Evolutionary conservation across 331 rosid genomes (phyloP).

Genomic region (Quercus tomentella): DNA sequence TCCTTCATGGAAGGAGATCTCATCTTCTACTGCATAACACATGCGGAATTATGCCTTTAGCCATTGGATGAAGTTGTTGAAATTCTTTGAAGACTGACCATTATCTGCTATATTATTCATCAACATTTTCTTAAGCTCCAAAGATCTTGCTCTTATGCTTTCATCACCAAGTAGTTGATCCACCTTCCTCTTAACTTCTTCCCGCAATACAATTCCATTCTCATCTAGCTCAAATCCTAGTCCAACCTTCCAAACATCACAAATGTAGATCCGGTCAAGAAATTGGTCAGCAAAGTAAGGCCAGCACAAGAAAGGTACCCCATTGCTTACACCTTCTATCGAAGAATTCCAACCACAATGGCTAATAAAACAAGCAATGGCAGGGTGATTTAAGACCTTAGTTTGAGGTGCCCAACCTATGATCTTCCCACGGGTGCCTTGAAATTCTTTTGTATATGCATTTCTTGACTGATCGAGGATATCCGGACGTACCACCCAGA

Average conservation of each 20-base stretch:
- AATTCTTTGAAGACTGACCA: slow-evolving; percentile 36
- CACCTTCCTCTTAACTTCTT: slow-evolving; percentile 42
- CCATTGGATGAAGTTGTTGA: slow-evolving; percentile 48
- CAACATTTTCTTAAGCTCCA: slow-evolving; percentile 29
- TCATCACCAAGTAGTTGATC: slow-evolving; percentile 39
- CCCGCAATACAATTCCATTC: slow-evolving; percentile 28
- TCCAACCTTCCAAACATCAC: slow-evolving; percentile 72
- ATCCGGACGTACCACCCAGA: slow-evolving; percentile 67
- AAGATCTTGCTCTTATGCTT: slow-evolving; percentile 29
- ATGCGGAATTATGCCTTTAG: slow-evolving; percentile 16
- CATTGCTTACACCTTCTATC: slow-evolving; percentile 52
- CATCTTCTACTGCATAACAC: too few relatives aligned
- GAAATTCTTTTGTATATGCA: slow-evolving; percentile 45
- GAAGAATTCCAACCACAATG: slow-evolving; percentile 85
- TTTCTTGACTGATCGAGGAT: not conserved
- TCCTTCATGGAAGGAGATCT: too few relatives aligned
- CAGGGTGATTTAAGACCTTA: slow-evolving; percentile 49
- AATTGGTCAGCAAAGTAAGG: slow-evolving; percentile 69
- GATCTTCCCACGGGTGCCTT: slow-evolving; percentile 21
- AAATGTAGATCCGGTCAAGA: slow-evolving; percentile 40
- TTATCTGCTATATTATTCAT: slow-evolving; percentile 22
- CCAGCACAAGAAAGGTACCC: slow-evolving; percentile 65
- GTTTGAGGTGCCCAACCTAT: slow-evolving; percentile 63
- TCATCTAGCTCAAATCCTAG: slow-evolving; percentile 27
- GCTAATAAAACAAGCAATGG: slow-evolving; percentile 67